phyloP scores from a whole-genome alignment of 2,329 filamentous ascomycete species.

The Ceratocystis harringtonii region DNA sequence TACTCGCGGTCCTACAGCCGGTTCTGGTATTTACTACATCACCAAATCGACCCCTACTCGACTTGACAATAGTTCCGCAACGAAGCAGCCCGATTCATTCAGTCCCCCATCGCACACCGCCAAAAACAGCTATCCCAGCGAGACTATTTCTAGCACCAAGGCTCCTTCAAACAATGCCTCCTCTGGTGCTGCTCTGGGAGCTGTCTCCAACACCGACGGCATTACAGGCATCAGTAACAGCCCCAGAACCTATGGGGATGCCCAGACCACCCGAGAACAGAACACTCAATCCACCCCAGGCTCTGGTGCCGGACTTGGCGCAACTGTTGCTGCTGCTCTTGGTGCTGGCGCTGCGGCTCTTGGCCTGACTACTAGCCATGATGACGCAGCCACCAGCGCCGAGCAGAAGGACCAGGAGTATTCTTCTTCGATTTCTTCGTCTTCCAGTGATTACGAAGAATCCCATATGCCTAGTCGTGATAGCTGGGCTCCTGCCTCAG shows the following conservation, averaged over 20 bases:
- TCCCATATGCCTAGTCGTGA: neutral
- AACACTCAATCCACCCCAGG: neutral
- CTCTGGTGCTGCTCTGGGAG: neutral
- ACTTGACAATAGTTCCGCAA: neutral
- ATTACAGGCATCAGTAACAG: neutral
- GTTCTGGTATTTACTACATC: conserved; percentile 6
- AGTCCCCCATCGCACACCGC: neutral
- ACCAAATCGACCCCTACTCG: conserved; percentile 10
- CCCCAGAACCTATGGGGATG: neutral
- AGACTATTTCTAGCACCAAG: neutral
- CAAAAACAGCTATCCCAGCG: conserved; percentile 7
- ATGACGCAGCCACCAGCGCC: neutral
- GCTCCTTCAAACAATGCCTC: neutral
- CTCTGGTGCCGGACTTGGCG: conserved; percentile 11
- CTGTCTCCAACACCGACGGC: neutral
- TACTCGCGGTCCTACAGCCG: neutral
- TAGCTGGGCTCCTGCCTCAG: conserved; percentile 8
- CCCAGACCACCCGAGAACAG: neutral
- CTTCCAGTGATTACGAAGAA: conserved; percentile 11
- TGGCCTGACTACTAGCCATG: conserved; percentile 11
- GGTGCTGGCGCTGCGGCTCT: conserved; percentile 15
- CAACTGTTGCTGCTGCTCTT: conserved; percentile 13
- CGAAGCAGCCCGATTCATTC: neutral
- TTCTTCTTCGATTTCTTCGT: conserved; percentile 11
- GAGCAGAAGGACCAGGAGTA: conserved; percentile 10